These are phyloP conservation scores for Pyrenula aspistea DNA, from an alignment of 495 filamentous ascomycete genomes.

Conservation along the genomic window DNA sequence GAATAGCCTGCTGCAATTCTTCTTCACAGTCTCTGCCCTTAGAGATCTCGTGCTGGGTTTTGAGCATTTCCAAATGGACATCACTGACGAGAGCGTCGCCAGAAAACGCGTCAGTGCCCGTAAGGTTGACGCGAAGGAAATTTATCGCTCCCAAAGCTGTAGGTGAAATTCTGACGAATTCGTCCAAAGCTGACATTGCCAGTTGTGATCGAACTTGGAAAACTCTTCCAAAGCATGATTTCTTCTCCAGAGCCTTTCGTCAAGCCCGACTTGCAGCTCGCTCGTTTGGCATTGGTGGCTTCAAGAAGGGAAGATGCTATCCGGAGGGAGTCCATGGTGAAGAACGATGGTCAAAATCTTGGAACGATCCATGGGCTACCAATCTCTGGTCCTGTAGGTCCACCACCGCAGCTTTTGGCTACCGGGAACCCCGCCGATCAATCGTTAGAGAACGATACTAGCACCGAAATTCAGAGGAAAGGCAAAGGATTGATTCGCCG, in stretches of 20 bases:
- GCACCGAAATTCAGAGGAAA: slow-evolving; percentile 18
- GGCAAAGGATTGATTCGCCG: slow-evolving; percentile 9
- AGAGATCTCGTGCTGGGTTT: slow-evolving; percentile 69
- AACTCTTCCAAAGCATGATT: slow-evolving; percentile 63
- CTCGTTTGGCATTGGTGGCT: slow-evolving; percentile 64
- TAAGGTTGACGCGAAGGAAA: slow-evolving; percentile 45
- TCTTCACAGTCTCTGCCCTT: slow-evolving; percentile 76
- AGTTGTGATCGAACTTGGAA: slow-evolving; percentile 63
- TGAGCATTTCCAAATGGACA: slow-evolving; percentile 52
- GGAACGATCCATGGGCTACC: slow-evolving; percentile 41
- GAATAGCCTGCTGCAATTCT: slow-evolving; percentile 92
- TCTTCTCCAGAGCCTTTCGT: slow-evolving; percentile 38
- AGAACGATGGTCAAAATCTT: slow-evolving; percentile 18
- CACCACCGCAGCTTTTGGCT: slow-evolving; percentile 17
- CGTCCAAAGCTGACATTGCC: neutral
- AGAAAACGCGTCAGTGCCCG: slow-evolving; percentile 55
- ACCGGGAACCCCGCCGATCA: slow-evolving; percentile 12
- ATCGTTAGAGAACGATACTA: slow-evolving; percentile 7
- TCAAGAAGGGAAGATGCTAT: slow-evolving; percentile 45
- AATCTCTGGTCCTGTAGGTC: slow-evolving; percentile 37
- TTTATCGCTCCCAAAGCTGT: slow-evolving; percentile 62
- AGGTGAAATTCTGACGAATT: slow-evolving; percentile 20
- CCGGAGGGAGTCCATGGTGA: slow-evolving; percentile 41
- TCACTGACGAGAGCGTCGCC: slow-evolving; percentile 44
- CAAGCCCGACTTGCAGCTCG: slow-evolving; percentile 65